These are phyloP conservation scores for Trametes sanguinea DNA, from an alignment of 768 basidiomycete species.

Conservation along the genomic window DNA sequence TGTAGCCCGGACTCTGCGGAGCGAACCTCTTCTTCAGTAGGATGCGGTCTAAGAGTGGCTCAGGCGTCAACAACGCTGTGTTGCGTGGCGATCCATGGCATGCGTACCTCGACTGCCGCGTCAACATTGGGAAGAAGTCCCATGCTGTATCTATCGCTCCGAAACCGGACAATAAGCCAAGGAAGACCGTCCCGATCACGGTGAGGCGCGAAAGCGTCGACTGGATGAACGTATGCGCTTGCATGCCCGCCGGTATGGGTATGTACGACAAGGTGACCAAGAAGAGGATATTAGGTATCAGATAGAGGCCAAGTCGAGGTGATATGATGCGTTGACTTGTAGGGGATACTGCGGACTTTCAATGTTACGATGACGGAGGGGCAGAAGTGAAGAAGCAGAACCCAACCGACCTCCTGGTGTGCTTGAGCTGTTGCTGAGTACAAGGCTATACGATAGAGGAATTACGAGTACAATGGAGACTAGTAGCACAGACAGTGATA, in stretches of 20 bases:
- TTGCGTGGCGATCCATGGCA: not conserved
- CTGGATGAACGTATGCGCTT: constrained; percentile 39
- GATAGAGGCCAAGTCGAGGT: constrained; percentile 41
- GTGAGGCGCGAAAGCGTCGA: constrained; percentile 62
- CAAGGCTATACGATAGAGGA: constrained; percentile 62
- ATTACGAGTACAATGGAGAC: constrained; percentile 62
- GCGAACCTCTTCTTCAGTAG: constrained; percentile 54
- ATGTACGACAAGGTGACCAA: constrained; percentile 64
- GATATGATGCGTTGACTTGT: constrained; percentile 34
- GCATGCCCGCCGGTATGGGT: constrained; percentile 55
- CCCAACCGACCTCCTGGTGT: constrained; percentile 13
- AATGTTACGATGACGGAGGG: not conserved
- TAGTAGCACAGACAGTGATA: constrained; percentile 65
- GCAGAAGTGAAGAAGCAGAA: no score
- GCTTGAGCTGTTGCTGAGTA: constrained; percentile 44
- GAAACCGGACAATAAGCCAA: constrained; percentile 81
- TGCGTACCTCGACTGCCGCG: constrained; percentile 31
- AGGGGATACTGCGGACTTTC: constrained; percentile 17
- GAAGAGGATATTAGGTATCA: constrained; percentile 46
- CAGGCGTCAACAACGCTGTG: not conserved
- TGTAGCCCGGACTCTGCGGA: constrained; percentile 59
- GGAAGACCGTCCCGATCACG: constrained; percentile 74
- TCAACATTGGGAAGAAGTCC: constrained; percentile 52
- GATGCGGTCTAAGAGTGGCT: constrained; percentile 25
- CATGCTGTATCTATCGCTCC: constrained; percentile 73